Conservation (phyloP, 2,329 filamentous ascomycete species). For the Microthyrium microscopicum region DNA sequence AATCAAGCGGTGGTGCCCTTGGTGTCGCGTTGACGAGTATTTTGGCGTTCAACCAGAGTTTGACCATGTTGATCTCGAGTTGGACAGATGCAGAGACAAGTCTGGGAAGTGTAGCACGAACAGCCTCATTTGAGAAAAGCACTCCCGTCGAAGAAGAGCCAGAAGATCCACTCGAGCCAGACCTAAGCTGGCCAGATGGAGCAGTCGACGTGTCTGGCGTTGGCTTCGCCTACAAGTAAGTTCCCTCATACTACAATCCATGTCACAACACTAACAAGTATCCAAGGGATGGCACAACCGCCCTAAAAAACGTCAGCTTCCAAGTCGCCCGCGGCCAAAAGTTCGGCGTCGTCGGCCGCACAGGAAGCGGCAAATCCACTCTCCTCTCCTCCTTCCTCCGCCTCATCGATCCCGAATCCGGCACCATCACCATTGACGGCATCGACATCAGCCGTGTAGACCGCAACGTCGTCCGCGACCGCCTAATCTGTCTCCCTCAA, state of each 20-base stretch:
- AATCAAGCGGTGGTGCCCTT: constrained; percentile 27
- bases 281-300: constrained; percentile 9
- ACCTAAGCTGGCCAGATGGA: neutral
- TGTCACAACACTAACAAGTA: no score
- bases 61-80: constrained; percentile 32
- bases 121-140: constrained; percentile 34
- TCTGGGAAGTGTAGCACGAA: constrained; percentile 38
- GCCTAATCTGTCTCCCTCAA: constrained; percentile 19
- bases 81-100: constrained; percentile 43
- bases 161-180: neutral
- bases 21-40: constrained; percentile 38
- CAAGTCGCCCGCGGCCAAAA: constrained; percentile 29
- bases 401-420: constrained; percentile 28
- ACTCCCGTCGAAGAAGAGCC: constrained; percentile 26
- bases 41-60: constrained; percentile 34
- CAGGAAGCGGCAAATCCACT: constrained; percentile 33
- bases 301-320: constrained; percentile 31
- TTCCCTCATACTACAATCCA: neutral
- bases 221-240: constrained; percentile 1
- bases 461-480: constrained; percentile 20
- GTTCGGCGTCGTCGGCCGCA: constrained; percentile 37
- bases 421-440: constrained; percentile 30
- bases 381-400: constrained; percentile 32
- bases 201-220: neutral
- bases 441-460: constrained; percentile 26